A percentile compares a stretch with the other conserved stretches of the same genome.
These are phyloP conservation scores for Scolecobasidium constrictum DNA, from an alignment of 2,329 filamentous ascomycete species.

Conservation along the genomic window DNA sequence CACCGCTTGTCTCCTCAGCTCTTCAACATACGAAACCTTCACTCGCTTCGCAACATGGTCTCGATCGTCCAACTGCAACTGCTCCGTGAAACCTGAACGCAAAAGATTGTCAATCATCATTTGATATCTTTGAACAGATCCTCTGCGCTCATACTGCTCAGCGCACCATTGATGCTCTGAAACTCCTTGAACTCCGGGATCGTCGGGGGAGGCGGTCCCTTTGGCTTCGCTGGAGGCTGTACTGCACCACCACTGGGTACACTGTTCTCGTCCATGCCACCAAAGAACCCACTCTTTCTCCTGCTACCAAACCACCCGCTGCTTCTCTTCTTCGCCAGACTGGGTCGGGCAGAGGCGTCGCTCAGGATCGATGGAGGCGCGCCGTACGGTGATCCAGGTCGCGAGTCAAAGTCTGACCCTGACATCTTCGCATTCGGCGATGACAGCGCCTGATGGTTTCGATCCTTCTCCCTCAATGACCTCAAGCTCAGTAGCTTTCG, in stretches of 20 bases:
- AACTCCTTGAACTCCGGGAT: slow-evolving; percentile 27
- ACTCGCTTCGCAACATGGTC: too few relatives aligned
- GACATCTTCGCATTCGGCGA: not conserved
- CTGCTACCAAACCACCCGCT: slow-evolving; percentile 23
- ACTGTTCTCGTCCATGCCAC: slow-evolving; percentile 18
- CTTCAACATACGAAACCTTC: too few relatives aligned
- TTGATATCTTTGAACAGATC: slow-evolving; percentile 31
- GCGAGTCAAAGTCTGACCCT: not conserved
- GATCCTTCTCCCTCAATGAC: slow-evolving; percentile 6
- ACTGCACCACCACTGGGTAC: slow-evolving; percentile 16
- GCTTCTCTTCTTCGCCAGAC: slow-evolving; percentile 18
- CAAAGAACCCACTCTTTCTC: slow-evolving; percentile 25
- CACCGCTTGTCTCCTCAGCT: too few relatives aligned
- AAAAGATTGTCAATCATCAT: too few relatives aligned
- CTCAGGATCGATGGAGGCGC: slow-evolving; percentile 17
- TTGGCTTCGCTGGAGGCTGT: slow-evolving; percentile 12
- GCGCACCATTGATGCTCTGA: slow-evolving; percentile 18
- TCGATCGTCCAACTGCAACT: too few relatives aligned
- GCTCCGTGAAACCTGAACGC: too few relatives aligned
- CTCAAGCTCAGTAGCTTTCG: slow-evolving; percentile 29
- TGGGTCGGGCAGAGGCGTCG: slow-evolving; percentile 12
- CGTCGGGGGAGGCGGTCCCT: slow-evolving; percentile 27
- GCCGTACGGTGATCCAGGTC: slow-evolving; percentile 14
- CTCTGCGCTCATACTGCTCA: slow-evolving; percentile 20
- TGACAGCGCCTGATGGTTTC: not conserved